These are phyloP conservation scores for Collybia sordida DNA, from an alignment of 768 basidiomycete genomes.

Conservation along the genomic window DNA sequence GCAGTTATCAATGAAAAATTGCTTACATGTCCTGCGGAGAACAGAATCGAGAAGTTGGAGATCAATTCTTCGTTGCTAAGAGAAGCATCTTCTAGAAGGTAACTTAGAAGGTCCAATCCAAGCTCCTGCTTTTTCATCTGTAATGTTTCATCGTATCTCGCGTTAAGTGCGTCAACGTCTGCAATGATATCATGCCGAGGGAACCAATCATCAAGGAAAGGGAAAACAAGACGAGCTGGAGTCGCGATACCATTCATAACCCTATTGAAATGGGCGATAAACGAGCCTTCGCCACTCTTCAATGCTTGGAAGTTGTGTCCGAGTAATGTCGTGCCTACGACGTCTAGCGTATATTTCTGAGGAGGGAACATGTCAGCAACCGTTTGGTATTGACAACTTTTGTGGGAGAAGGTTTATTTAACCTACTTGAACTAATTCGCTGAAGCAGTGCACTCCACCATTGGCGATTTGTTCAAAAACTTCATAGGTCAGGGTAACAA, in stretches of 20 bases:
- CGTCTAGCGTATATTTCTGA: constrained; percentile 34
- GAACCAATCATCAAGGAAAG: constrained; percentile 26
- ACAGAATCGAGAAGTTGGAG: constrained; percentile 36
- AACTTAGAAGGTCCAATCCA: constrained; percentile 34
- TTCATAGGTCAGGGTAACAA: constrained; percentile 27
- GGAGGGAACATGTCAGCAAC: neutral
- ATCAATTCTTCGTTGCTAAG: constrained; percentile 32
- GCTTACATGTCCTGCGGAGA: constrained; percentile 39
- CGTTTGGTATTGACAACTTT: neutral
- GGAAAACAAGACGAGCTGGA: constrained; percentile 30
- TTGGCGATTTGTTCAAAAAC: constrained; percentile 29
- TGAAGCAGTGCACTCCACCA: constrained; percentile 25
- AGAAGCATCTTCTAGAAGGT: constrained; percentile 30
- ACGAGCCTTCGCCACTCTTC: constrained; percentile 26
- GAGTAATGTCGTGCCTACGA: constrained; percentile 32
- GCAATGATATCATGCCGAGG: constrained; percentile 27
- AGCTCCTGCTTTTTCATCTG: constrained; percentile 26
- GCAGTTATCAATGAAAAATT: neutral
- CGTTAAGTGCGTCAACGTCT: constrained; percentile 27
- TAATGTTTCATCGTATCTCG: constrained; percentile 24
- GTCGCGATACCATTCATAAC: constrained; percentile 35
- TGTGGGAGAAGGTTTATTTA: neutral
- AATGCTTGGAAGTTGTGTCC: constrained; percentile 37
- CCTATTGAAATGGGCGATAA: constrained; percentile 33
- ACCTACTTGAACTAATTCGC: constrained; percentile 23